Percentiles rank a stretch among this genome's conserved stretches.
These are phyloP conservation scores for Yamadazyma sp. DNA, from an alignment of 805 yeast species.

Conservation along the genomic window DNA sequence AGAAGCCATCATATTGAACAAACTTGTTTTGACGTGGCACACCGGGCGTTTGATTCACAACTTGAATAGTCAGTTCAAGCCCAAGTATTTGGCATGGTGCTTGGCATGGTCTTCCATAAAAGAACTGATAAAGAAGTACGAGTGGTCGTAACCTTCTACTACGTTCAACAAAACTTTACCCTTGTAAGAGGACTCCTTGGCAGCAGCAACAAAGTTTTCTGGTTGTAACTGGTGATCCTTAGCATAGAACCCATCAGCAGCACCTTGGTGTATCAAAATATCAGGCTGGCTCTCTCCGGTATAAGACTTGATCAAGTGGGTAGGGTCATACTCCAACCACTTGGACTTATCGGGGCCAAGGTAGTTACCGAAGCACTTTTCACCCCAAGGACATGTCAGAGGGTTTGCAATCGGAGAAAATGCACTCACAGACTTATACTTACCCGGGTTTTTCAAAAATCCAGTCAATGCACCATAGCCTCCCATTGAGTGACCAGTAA, in stretches of 20 bases:
- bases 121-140: slow-evolving; percentile 79
- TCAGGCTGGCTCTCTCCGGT: slow-evolving; percentile 50
- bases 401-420: slow-evolving; percentile 92
- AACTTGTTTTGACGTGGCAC: too few species aligned
- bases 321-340: slow-evolving; percentile 86
- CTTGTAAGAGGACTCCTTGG: slow-evolving; percentile 56
- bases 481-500: slow-evolving; percentile 99
- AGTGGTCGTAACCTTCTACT: slow-evolving; percentile 88
- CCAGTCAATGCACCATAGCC: slow-evolving; percentile 87
- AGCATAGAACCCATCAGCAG: slow-evolving; percentile 68
- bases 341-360: slow-evolving; percentile 58
- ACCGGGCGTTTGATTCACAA: too few species aligned
- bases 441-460: slow-evolving; percentile 64
- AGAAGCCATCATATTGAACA: too few species aligned
- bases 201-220: slow-evolving; percentile 63
- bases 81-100: slow-evolving; percentile 75
- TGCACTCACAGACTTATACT: slow-evolving; percentile 79
- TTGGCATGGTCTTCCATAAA: slow-evolving; percentile 82
- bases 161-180: slow-evolving; percentile 58
- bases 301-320: slow-evolving; percentile 62
- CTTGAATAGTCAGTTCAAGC: slow-evolving; percentile 18
- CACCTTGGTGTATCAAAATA: slow-evolving; percentile 83
- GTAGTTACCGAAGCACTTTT: slow-evolving; percentile 77
- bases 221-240: slow-evolving; percentile 69
- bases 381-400: slow-evolving; percentile 78